These are phyloP conservation scores for Starmerella vitae DNA, from an alignment of 805 yeast genomes.

Conservation along the genomic window DNA sequence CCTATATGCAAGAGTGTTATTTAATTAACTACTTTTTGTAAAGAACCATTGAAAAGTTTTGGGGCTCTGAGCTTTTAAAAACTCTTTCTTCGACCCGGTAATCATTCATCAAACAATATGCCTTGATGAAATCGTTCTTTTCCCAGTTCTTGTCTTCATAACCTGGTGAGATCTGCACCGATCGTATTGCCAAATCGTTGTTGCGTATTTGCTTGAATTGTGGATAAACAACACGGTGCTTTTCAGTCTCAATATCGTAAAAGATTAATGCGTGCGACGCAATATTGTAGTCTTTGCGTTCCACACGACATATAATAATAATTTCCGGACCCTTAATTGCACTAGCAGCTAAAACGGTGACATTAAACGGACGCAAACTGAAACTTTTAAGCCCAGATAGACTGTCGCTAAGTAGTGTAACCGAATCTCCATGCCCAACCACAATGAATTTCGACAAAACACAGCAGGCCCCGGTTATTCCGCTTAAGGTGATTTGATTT, in stretches of 20 bases:
- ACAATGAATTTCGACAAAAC: neutral
- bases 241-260: neutral
- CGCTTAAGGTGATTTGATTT: neutral
- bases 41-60: too few species aligned
- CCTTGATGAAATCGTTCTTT: neutral
- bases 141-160: slow-evolving; percentile 1
- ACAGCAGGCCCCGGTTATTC: neutral
- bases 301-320: neutral
- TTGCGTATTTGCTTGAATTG: neutral
- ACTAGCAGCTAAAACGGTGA: neutral
- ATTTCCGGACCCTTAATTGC: neutral
- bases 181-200: neutral
- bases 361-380: neutral
- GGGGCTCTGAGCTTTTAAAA: too few species aligned
- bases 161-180: neutral
- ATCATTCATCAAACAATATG: neutral
- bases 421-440: neutral
- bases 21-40: too few species aligned
- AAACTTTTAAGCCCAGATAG: neutral
- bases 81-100: too few species aligned
- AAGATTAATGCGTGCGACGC: neutral
- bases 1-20: too few species aligned
- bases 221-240: neutral
- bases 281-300: neutral
- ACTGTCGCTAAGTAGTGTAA: neutral